These are phyloP conservation scores for Boechera divaricarpa DNA, from an alignment of 345 rosid species.

Conservation along the genomic window DNA sequence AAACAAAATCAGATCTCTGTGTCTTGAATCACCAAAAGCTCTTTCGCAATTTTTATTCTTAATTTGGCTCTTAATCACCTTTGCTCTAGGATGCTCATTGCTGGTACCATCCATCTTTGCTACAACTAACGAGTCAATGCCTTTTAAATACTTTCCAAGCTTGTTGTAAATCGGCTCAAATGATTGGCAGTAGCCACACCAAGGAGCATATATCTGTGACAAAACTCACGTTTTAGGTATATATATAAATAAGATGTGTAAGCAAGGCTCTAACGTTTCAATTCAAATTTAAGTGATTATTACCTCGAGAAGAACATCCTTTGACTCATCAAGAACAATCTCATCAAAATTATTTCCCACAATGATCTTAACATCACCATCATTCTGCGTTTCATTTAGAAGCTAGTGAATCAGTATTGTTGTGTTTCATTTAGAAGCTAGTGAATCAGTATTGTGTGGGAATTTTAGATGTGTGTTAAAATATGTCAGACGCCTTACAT, in stretches of 20 bases:
- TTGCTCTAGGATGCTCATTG: conserved; percentile 97
- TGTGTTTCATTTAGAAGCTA: conserved; percentile 41
- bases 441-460: conserved; percentile 34
- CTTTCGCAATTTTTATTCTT: neutral
- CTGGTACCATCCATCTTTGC: conserved; percentile 99
- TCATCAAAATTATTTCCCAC: conserved; percentile 93
- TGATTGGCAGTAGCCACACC: conserved; percentile 99
- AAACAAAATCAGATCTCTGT: neutral
- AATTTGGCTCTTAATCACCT: conserved; percentile 53
- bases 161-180: conserved; percentile 91
- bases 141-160: conserved; percentile 85
- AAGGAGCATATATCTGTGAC: conserved; percentile 91
- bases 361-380: conserved; percentile 90
- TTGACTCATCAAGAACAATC: conserved; percentile 94
- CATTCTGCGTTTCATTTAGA: conserved; percentile 59
- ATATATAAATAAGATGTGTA: conserved; percentile 12
- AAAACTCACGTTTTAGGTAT: conserved; percentile 15
- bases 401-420: conserved; percentile 31
- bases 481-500: conserved; percentile 53
- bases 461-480: neutral
- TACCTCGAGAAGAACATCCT: conserved; percentile 98
- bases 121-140: conserved; percentile 77
- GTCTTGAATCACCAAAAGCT: conserved; percentile 13
- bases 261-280: conserved; percentile 11
- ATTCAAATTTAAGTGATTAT: neutral